Conservation (phyloP, 139 green algal species). For the Nannochloris sp. region DNA sequence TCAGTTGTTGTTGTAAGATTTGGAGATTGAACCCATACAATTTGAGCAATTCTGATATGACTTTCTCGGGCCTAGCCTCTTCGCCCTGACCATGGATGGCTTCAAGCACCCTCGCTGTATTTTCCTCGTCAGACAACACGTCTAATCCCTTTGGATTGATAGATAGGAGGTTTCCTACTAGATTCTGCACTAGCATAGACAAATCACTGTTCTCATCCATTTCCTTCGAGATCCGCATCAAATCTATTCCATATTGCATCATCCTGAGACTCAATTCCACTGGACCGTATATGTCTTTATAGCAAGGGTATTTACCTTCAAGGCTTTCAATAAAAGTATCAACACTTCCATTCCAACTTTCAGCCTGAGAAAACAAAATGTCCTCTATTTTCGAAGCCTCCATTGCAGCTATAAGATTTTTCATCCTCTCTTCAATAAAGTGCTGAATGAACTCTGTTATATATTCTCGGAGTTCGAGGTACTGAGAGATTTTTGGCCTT, state of each 20-base stretch:
- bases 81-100: too few species aligned
- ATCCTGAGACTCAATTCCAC: slow-evolving; percentile 67
- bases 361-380: slow-evolving; percentile 4
- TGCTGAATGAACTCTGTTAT: slow-evolving; percentile 8
- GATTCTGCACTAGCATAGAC: not conserved
- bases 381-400: slow-evolving; percentile 3
- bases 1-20: too few species aligned
- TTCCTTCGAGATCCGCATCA: slow-evolving; percentile 25
- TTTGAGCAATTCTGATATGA: too few species aligned
- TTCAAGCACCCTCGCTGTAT: too few species aligned
- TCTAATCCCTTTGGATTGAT: not conserved
- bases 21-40: too few species aligned
- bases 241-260: slow-evolving; percentile 44
- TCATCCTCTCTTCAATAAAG: not conserved
- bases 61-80: too few species aligned
- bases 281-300: slow-evolving; percentile 78
- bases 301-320: slow-evolving; percentile 43
- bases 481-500: not conserved
- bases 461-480: not conserved
- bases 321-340: slow-evolving; percentile 42
- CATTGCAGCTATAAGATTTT: not conserved
- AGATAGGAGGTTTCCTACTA: not conserved
- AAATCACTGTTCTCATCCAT: not conserved
- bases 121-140: not conserved
- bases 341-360: slow-evolving; percentile 37